A percentile compares a stretch with the other conserved stretches of the same genome.
Evolutionary conservation across 2,329 filamentous ascomycete species (phyloP).

Genomic region (Hymenotorrendiella dingleyae): DNA sequence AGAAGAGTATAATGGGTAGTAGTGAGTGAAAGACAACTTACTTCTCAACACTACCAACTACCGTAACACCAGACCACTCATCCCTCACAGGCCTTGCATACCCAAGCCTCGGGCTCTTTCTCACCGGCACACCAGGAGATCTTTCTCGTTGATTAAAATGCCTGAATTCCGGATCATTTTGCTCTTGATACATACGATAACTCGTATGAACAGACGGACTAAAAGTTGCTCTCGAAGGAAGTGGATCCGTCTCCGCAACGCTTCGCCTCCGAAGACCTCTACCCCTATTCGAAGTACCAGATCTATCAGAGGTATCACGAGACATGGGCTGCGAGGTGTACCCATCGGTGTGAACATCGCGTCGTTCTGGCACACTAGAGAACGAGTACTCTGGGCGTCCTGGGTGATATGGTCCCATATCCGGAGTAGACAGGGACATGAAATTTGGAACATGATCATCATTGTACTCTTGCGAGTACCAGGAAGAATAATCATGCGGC

Average conservation of each 20-base stretch:
- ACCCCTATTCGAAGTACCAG: background rate
- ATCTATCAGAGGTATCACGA: slow-evolving; percentile 36
- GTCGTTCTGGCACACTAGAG: slow-evolving; percentile 19
- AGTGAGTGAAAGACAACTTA: slow-evolving; percentile 3
- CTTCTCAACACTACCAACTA: slow-evolving; percentile 14
- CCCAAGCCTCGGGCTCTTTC: slow-evolving; percentile 20
- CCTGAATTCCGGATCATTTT: background rate
- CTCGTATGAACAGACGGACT: slow-evolving; percentile 21
- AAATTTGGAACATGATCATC: slow-evolving; percentile 9
- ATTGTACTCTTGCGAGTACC: slow-evolving; percentile 17
- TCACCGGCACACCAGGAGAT: slow-evolving; percentile 1
- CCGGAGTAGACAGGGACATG: slow-evolving; percentile 18
- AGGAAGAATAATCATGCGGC: slow-evolving; percentile 14
- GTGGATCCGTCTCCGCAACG: slow-evolving; percentile 27
- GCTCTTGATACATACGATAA: slow-evolving; percentile 20
- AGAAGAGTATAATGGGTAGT: background rate
- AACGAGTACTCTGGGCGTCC: slow-evolving; percentile 39
- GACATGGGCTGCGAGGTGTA: slow-evolving; percentile 48
- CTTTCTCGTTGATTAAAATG: background rate
- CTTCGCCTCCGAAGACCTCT: slow-evolving; percentile 11
- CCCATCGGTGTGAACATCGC: slow-evolving; percentile 33
- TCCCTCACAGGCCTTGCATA: slow-evolving; percentile 13
- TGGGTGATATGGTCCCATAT: slow-evolving; percentile 18
- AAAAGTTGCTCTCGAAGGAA: slow-evolving; percentile 22
- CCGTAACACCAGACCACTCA: slow-evolving; percentile 9